Evolutionary conservation across 257 asterid species (phyloP), one percentile per base, ranked within the genome.

Genomic region (Anisodus acutangulus): DNA sequence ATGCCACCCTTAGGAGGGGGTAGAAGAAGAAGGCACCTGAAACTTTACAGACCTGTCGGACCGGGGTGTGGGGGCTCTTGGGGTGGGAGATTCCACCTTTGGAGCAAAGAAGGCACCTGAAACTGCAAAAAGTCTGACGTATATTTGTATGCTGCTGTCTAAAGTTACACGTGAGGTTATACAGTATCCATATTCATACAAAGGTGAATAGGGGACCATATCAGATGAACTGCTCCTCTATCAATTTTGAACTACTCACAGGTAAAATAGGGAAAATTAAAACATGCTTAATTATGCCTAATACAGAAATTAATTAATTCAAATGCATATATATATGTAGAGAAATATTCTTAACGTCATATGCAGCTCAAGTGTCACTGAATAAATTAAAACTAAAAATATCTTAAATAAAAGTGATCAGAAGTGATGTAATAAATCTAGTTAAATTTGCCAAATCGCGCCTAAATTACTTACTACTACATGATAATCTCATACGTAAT

Each of bases 161-260:
- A 45, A 69, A 72, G 17, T 76, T 5, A 54, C 86, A 71, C 85
- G 81, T 78, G 88, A 64, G 86, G 49, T 57, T 82, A 74, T 82
- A 51, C 22, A 17, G 22, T 4, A 22, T 6, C 41, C 13, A 49
- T 59, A 22, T 47, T 53, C 79, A 82, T 70, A 13, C 63, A 51
- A 76, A n/a, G 59, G 7, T 51, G 51, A 76, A 39, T 37, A 1
- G 63, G 81, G 47, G 81, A 76, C 81, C 81, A 71, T 17, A 0
- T 67, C 60, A 55, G 17, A 55, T 55, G 55, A 51, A 51, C 55
- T 7, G 45, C 2, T 49, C 3, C 55, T 49, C 22, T 57, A 57
- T 57, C 79, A 70, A 70, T n/a, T 70, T 70, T 70, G 79, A 67
- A 13, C 49, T 37, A 67, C 22, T 64, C 71, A 64, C 3, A 0